phyloP scores from a whole-genome alignment of 805 yeast genomes.

The Candida stauntonica region DNA sequence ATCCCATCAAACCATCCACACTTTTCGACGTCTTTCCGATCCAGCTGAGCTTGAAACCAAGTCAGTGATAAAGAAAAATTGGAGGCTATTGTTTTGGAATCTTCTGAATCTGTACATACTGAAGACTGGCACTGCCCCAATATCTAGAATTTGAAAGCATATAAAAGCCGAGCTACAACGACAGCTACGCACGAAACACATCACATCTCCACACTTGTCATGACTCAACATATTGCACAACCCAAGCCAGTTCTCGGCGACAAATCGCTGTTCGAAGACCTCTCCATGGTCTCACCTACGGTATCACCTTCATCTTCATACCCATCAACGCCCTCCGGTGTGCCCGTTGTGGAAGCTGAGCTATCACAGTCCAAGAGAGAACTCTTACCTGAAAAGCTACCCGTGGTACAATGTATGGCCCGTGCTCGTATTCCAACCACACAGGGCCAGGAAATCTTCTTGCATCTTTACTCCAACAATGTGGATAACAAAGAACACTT shows the following conservation, averaged over 20 bases:
- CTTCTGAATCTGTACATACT: too few species aligned
- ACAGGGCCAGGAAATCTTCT: conserved; percentile 87
- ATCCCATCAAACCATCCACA: conserved; percentile 1
- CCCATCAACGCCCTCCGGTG: conserved; percentile 26
- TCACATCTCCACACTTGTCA: not conserved
- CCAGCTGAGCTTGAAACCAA: not conserved
- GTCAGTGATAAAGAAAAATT: not conserved
- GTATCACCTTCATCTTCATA: conserved; percentile 29
- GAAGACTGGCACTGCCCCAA: too few species aligned
- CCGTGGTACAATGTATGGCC: conserved; percentile 81
- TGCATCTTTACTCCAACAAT: conserved; percentile 84
- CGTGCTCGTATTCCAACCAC: conserved; percentile 97
- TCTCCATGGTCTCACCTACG: conserved; percentile 39
- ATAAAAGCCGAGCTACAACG: too few species aligned
- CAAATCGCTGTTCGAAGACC: conserved; percentile 29
- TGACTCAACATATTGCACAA: conserved; percentile 9
- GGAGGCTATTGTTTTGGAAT: not conserved
- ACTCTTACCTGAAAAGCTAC: conserved; percentile 53
- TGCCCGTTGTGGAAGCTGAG: conserved; percentile 21
- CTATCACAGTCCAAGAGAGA: conserved; percentile 27
- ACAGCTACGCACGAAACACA: too few species aligned
- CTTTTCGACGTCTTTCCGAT: conserved; percentile 2
- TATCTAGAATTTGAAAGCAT: too few species aligned
- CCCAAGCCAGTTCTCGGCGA: conserved; percentile 16
- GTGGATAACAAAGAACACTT: conserved; percentile 89